phyloP scores from a whole-genome alignment of 805 yeast species.

The Phaffomyces antillensis region DNA sequence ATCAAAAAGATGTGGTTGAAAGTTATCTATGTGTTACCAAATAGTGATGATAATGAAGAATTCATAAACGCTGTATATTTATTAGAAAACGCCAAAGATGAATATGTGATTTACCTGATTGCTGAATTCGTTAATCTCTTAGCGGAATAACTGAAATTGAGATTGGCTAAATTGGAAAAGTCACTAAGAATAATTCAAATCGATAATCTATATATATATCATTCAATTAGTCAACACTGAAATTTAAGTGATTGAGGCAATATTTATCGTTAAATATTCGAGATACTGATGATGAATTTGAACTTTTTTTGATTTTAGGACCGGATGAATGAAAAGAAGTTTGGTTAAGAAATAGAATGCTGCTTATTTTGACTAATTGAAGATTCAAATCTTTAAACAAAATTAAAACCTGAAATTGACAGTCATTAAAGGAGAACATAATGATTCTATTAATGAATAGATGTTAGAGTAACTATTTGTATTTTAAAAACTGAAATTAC shows the following conservation, averaged over 20 bases:
- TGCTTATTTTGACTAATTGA: slow-evolving; percentile 14
- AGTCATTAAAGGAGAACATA: slow-evolving; percentile 3
- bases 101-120: slow-evolving; percentile 15
- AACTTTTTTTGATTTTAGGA: slow-evolving; percentile 14
- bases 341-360: slow-evolving; percentile 18
- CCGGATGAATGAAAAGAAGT: slow-evolving; percentile 18
- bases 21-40: slow-evolving; percentile 7
- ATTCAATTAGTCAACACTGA: slow-evolving; percentile 14
- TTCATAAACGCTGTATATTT: slow-evolving; percentile 10
- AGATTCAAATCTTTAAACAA: slow-evolving; percentile 5
- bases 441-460: slow-evolving; percentile 2
- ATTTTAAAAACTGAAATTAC: too few species aligned
- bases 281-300: slow-evolving; percentile 8
- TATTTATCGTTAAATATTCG: slow-evolving; percentile 5
- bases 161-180: slow-evolving; percentile 4
- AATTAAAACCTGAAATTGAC: slow-evolving; percentile 5
- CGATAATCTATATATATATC: slow-evolving; percentile 12
- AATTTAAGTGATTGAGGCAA: slow-evolving; percentile 5
- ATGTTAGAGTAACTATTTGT: too few species aligned
- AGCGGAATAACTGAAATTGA: slow-evolving; percentile 9
- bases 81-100: slow-evolving; percentile 12
- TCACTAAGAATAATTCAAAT: not conserved
- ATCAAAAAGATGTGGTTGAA: too few species aligned
- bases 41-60: slow-evolving; percentile 9
- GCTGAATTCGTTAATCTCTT: slow-evolving; percentile 16